Percentiles rank a stretch among this genome's conserved stretches.
Conservation (phyloP, 139 green algal species). For the Chlorella ohadii region DNA sequence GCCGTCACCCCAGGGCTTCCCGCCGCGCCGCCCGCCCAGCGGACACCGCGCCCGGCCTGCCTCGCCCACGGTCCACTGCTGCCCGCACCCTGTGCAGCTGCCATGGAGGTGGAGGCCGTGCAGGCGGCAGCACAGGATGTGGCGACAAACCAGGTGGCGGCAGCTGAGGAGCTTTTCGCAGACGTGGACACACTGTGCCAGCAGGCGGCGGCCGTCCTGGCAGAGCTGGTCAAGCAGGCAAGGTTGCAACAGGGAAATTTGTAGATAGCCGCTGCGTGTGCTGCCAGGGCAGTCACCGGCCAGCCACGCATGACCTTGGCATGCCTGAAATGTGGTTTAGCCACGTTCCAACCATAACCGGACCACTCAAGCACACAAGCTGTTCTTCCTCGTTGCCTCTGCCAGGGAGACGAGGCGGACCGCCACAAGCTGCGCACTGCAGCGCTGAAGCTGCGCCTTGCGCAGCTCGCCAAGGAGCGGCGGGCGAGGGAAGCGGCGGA, state of each 20-base stretch:
- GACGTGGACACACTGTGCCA: neutral
- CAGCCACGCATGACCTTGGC: no score
- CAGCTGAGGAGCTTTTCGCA: neutral
- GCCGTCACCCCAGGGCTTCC: no score
- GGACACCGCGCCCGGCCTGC: no score
- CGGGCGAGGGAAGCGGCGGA: neutral
- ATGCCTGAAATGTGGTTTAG: no score
- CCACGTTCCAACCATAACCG: no score
- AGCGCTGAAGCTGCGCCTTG: conserved; percentile 15
- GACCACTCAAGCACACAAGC: no score
- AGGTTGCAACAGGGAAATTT: no score
- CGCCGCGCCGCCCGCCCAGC: no score
- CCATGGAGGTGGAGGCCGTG: neutral
- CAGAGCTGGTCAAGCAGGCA: neutral
- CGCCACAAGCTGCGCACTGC: conserved; percentile 9
- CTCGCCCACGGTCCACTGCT: no score
- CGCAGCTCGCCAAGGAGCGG: conserved; percentile 12
- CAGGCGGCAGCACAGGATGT: neutral
- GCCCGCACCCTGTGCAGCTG: neutral
- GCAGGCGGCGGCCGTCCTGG: neutral
- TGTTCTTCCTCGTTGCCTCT: neutral
- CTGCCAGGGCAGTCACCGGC: no score
- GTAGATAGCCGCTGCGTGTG: no score
- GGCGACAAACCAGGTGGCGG: neutral
- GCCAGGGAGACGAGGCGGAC: conserved; percentile 7